phyloP scores from a whole-genome alignment of 495 filamentous ascomycete genomes.

The Peziza echinospora region DNA sequence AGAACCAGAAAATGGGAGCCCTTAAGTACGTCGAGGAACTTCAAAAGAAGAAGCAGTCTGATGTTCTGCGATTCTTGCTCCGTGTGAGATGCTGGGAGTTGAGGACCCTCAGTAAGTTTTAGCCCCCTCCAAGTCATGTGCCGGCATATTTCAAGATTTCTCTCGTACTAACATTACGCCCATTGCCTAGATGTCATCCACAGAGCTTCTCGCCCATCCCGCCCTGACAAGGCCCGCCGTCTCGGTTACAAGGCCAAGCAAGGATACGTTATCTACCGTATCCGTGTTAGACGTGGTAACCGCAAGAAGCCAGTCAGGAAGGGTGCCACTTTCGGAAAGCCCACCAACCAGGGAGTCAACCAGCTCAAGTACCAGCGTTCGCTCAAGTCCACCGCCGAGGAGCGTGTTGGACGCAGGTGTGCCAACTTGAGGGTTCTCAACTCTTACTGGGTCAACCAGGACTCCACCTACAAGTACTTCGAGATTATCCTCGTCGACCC shows the following conservation, averaged over 20 bases:
- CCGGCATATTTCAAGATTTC: background rate
- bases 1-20: conserved; percentile 49
- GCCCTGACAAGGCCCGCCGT: conserved; percentile 98
- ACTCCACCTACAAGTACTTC: conserved; percentile 99
- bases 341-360: conserved; percentile 98
- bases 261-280: conserved; percentile 98
- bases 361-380: conserved; percentile 99
- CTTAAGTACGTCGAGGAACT: conserved; percentile 99
- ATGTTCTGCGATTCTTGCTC: conserved; percentile 96
- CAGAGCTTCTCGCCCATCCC: conserved; percentile 91
- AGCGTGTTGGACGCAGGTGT: conserved; percentile 97
- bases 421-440: conserved; percentile 97
- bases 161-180: conserved; percentile 21
- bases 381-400: conserved; percentile 87
- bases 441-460: conserved; percentile 99
- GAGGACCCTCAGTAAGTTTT: conserved; percentile 33
- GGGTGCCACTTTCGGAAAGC: conserved; percentile 98
- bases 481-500: conserved; percentile 99
- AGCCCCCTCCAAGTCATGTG: background rate
- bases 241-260: conserved; percentile 99
- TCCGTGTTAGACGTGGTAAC: conserved; percentile 90
- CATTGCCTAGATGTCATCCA: conserved; percentile 72
- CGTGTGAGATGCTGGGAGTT: conserved; percentile 99
- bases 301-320: conserved; percentile 88
- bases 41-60: conserved; percentile 99